phyloP scores from a whole-genome alignment of 352 stramenopile species.

The Phytopythium vexans region DNA sequence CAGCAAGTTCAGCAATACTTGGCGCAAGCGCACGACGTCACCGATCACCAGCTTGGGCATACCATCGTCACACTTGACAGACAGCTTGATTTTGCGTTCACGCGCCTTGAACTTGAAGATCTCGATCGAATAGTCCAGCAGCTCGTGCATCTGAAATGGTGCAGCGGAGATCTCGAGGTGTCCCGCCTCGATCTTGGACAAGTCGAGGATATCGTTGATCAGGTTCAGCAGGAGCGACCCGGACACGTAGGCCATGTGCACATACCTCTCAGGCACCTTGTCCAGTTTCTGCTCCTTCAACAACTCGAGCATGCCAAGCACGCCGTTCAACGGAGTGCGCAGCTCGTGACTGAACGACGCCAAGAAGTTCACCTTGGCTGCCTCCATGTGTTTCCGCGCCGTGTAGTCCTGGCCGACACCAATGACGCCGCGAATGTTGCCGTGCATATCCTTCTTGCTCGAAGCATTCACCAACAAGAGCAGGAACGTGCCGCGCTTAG shows the following conservation, averaged over 20 bases:
- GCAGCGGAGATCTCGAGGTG: conserved; percentile 87
- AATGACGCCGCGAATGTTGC: conserved; percentile 91
- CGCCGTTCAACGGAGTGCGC: conserved; percentile 76
- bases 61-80: conserved; percentile 56
- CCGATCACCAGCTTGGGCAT: conserved; percentile 72
- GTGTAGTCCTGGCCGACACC: conserved; percentile 93
- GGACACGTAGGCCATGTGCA: conserved; percentile 85
- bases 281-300: conserved; percentile 76
- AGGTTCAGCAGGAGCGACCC: conserved; percentile 87
- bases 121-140: conserved; percentile 86
- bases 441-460: conserved; percentile 89
- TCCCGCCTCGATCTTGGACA: conserved; percentile 92
- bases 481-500: conserved; percentile 61
- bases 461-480: conserved; percentile 79
- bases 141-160: conserved; percentile 77
- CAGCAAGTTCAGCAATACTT: conserved; percentile 80
- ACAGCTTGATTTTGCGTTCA: conserved; percentile 85
- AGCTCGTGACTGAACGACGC: conserved; percentile 85
- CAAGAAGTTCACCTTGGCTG: conserved; percentile 84
- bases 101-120: conserved; percentile 89
- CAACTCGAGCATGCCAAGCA: conserved; percentile 81
- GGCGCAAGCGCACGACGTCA: conserved; percentile 71
- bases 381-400: conserved; percentile 82
- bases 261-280: conserved; percentile 61
- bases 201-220: conserved; percentile 91